Percentiles rank a stretch among this genome's conserved stretches.
Conservation (phyloP, 352 stramenopile genomes). For the Pelagophyceae sp. region DNA sequence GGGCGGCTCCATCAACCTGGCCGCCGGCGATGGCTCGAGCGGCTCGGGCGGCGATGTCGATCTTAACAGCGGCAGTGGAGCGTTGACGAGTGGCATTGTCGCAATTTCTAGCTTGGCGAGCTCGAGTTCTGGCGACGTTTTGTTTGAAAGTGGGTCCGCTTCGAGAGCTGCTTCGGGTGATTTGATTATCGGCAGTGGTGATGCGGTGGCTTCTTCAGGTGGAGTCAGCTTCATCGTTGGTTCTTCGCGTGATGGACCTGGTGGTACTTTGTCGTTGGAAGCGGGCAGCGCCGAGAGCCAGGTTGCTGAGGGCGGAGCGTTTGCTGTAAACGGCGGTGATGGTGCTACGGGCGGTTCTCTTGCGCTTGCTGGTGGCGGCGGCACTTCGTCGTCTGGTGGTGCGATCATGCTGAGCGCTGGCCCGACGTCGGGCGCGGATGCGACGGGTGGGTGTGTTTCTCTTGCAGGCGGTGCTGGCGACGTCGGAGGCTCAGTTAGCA, state of each 20-base stretch:
- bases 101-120: neutral
- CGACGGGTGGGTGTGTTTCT: neutral
- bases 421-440: neutral
- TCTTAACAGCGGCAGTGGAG: neutral
- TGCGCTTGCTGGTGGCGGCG: neutral
- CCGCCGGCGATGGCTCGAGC: neutral
- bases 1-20: conserved; percentile 17
- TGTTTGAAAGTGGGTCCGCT: conserved; percentile 17
- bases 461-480: neutral
- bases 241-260: conserved; percentile 9
- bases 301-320: neutral
- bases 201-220: too few species aligned
- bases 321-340: neutral
- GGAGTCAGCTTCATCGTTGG: too few species aligned
- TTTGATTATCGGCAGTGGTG: conserved; percentile 3
- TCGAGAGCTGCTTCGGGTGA: neutral
- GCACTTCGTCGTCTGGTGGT: neutral
- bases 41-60: conserved; percentile 14
- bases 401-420: neutral
- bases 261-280: conserved; percentile 11
- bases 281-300: conserved; percentile 3
- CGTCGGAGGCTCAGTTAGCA: neutral
- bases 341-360: neutral
- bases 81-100: neutral
- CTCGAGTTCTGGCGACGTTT: neutral